A percentile compares a stretch with the other conserved stretches of the same genome.
phyloP scores from a whole-genome alignment of 345 rosid genomes.

The Brassica cretica region DNA sequence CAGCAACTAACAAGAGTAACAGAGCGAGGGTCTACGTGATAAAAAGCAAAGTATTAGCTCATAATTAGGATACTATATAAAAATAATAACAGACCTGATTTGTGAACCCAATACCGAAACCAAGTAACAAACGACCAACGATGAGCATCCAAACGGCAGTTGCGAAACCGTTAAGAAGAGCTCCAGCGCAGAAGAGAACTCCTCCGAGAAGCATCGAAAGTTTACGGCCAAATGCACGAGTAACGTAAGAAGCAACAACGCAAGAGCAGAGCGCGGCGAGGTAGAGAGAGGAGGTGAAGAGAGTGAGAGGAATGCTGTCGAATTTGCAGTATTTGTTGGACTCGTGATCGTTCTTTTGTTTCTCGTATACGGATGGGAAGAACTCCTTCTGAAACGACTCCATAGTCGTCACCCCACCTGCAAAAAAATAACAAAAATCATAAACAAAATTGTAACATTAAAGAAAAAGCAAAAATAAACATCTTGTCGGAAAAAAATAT shows the following conservation, averaged over 20 bases:
- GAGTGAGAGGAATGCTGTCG: slow-evolving; percentile 59
- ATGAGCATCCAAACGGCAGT: slow-evolving; percentile 76
- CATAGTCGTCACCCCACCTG: slow-evolving; percentile 93
- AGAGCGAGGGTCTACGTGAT: not conserved
- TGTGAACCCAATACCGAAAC: slow-evolving; percentile 90
- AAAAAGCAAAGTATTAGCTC: not conserved
- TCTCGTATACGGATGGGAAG: slow-evolving; percentile 60
- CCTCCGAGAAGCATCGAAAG: slow-evolving; percentile 90
- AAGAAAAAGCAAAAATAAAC: no score
- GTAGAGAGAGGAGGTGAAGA: slow-evolving; percentile 90
- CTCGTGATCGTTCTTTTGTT: slow-evolving; percentile 39
- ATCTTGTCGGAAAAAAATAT: not conserved
- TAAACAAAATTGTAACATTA: no score
- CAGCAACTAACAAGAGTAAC: not conserved
- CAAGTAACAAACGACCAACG: slow-evolving; percentile 77
- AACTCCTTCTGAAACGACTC: slow-evolving; percentile 57
- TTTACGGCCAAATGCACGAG: slow-evolving; percentile 68
- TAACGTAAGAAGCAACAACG: slow-evolving; percentile 66
- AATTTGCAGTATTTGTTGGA: slow-evolving; percentile 69
- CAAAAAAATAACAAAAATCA: not conserved
- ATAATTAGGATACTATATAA: not conserved
- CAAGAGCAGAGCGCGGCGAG: slow-evolving; percentile 78
- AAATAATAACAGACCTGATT: slow-evolving; percentile 62
- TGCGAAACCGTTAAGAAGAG: slow-evolving; percentile 74
- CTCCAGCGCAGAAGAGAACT: slow-evolving; percentile 67